Evolutionary conservation across 192 early-diverging fungal species (phyloP), one percentile per base, ranked within the genome.

Genomic region (Coemansia sp.): DNA sequence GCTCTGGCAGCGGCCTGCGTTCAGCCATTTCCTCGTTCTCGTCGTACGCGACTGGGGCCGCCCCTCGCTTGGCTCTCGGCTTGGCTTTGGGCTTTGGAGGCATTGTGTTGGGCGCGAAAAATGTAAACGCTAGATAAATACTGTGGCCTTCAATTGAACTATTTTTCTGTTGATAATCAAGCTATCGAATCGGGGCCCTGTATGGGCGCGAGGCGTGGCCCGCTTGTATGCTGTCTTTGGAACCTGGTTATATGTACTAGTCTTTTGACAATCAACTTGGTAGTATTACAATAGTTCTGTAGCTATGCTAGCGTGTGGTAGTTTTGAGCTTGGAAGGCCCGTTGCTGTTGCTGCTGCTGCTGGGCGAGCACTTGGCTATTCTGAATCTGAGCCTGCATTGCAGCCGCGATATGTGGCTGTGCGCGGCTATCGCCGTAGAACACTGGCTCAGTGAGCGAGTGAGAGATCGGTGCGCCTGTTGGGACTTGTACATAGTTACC

Each of bases 381-480:
- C 31, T 22, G 59, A 40, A 15, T 60, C 31, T 22, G 41, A 15
- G 40, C 47, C 36, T 36, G 53, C 10, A 20, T 35, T 36, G 51
- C 58, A 4, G 45, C 56, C 6, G 65, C 49, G 24, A 67, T 57
- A 19, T 67, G 58, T 10, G 65, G 67, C 11, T 61, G 59, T 36
- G 51, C n/a, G 49, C 29, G 35, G 37, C 4, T 22, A 11, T 53
- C 53, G n/a, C 27, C 56, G 19, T 65, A 65, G 42, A 64, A 19
- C 36, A 65, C 58, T 11, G 79, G 74, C 25, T 82, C 70, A 7
- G 74, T 82, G 32, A 71, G 41, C 32, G 74, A 60, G 51, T 76
- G 79, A 15, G 74, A 47, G 22, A 82, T 72, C 0, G 79, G 74
- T 7, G 29, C 57, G 11, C 74, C 74, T n/a, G 65, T 59, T 19